phyloP scores from a whole-genome alignment of 176 grass and related monocot species.

The Phoenix roebelenii region DNA sequence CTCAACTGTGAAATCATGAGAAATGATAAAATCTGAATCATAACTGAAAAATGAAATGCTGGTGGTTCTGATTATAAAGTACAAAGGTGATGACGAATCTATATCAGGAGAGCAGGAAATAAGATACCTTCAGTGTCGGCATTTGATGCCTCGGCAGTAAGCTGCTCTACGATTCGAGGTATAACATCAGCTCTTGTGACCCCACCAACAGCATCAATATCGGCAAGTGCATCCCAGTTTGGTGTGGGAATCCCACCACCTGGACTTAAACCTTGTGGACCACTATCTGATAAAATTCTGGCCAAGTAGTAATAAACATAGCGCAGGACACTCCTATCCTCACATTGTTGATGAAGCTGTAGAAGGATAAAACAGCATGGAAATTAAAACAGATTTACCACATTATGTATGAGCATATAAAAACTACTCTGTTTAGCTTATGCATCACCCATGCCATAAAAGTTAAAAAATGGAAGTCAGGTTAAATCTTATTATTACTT shows the following conservation, averaged over 20 bases:
- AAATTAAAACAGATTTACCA: too few relatives aligned
- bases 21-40: too few relatives aligned
- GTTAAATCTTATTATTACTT: too few relatives aligned
- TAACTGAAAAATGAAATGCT: too few relatives aligned
- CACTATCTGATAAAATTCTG: slow-evolving; percentile 91
- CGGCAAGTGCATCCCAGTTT: slow-evolving; percentile 96
- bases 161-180: slow-evolving; percentile 84
- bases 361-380: slow-evolving; percentile 23
- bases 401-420: too few relatives aligned
- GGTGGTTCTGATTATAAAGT: too few relatives aligned
- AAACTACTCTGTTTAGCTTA: too few relatives aligned
- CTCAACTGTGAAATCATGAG: too few relatives aligned
- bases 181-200: slow-evolving; percentile 95
- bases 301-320: slow-evolving; percentile 99
- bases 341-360: slow-evolving; percentile 97
- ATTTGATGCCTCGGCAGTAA: slow-evolving; percentile 67
- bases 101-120: slow-evolving; percentile 7
- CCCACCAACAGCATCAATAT: slow-evolving; percentile 90
- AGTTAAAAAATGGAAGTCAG: too few relatives aligned
- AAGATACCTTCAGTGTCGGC: slow-evolving; percentile 70
- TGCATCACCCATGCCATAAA: too few relatives aligned
- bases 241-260: slow-evolving; percentile 90
- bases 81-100: too few relatives aligned
- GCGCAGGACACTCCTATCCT: slow-evolving; percentile 81
- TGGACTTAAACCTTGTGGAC: slow-evolving; percentile 86